Evolutionary conservation across 1,284 basidiomycete genomes (phyloP), one percentile per base, ranked within the genome.

Genomic region (Gomphus sp.): DNA sequence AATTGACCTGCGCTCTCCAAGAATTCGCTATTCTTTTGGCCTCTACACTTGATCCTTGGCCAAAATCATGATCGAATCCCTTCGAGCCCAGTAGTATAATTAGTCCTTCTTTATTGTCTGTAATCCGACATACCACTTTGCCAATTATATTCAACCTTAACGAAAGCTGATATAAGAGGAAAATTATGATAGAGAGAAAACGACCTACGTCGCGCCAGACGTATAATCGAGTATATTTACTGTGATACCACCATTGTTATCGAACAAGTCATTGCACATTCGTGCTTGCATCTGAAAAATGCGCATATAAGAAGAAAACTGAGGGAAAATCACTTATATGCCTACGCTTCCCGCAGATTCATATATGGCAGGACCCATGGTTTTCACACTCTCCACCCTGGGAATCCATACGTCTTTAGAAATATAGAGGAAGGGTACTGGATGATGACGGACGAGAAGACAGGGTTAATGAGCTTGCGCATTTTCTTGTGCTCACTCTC

Each of bases 41-140:
- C 37, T 72, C 71, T 16, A 54, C 55, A 39, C 59, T 60, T 49
- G 64, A 57, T 31, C 67, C 69, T 22, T 60, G 65, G 52, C 62
- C 63, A 58, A 74, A 73, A 50, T 72, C 68, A 60, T 70, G 68
- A 18, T 68, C 71, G 52, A 74, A 72, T 1, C 65, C 72, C 41
- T 61, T 34, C 22, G 11, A 34, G 3, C 45, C n/a, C 22, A 52
- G 53, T 43, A 18, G n/a, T 2, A 37, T 10, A n/a, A 55, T 18
- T 28, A 14, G 31, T 33, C 12, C 10, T 49, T 7, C 25, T 49
- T 16, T 4, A 14, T 47, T 22, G 12, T 8, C 4, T 49, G 25
- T 12, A 18, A 31, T 4, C 43, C 3, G 28, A 44, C 56, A 16
- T 59, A 62, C 62, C 33, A 65, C 62, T 28, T 65, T 65, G 25